phyloP scores from a whole-genome alignment of 352 stramenopile genomes.

The Phytophthora ohioensis region DNA sequence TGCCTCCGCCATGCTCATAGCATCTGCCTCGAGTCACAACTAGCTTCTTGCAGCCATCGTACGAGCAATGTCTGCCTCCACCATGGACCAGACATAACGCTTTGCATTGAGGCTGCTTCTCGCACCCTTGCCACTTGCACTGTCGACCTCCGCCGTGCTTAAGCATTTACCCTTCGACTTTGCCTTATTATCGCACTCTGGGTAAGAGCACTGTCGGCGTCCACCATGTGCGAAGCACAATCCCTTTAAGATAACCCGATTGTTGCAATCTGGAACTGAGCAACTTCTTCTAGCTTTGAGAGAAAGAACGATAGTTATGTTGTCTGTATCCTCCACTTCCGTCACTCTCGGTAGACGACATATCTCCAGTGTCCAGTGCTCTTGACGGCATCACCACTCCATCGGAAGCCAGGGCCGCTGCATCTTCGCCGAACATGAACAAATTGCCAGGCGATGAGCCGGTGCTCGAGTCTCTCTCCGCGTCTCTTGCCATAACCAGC shows the following conservation, averaged over 20 bases:
- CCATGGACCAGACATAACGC: too few relatives aligned
- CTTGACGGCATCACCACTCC: too few relatives aligned
- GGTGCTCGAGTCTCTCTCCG: too few relatives aligned
- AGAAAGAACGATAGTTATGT: background rate
- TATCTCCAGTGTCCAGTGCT: too few relatives aligned
- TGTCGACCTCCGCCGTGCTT: background rate
- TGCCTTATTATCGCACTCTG: background rate
- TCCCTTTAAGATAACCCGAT: background rate
- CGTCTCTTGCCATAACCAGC: too few relatives aligned
- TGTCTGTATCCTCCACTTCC: background rate
- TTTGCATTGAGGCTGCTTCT: too few relatives aligned
- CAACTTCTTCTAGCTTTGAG: background rate
- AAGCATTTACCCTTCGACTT: background rate
- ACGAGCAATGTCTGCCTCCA: background rate
- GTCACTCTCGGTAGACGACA: background rate
- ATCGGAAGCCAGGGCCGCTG: background rate
- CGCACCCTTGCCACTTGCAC: background rate
- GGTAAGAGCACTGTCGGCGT: background rate
- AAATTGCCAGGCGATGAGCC: background rate
- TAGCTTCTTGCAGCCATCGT: background rate
- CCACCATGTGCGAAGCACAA: background rate
- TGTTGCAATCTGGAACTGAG: background rate
- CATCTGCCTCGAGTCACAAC: background rate
- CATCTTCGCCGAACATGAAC: background rate
- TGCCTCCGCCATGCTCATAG: too few relatives aligned